Evolutionary conservation across 2,329 filamentous ascomycete species (phyloP), one percentile per base, ranked within the genome.

Genomic region (Immersiporthe knoxdaviesiana): DNA sequence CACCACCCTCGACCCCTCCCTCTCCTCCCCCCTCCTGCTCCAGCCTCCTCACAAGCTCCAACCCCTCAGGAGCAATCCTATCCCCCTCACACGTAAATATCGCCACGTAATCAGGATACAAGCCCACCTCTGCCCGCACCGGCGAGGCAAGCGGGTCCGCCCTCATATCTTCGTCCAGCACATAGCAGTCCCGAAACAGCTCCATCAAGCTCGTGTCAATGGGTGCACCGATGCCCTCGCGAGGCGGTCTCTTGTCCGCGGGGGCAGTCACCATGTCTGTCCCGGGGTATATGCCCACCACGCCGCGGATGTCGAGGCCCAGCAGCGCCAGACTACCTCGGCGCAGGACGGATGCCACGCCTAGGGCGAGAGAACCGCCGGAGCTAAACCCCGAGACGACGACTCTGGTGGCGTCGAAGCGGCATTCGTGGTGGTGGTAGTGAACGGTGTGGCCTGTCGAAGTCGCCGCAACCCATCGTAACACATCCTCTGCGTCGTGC

Each of bases 401-500:
- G 44, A 79, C 72, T 24, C 76, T 74, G 4, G 65, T 47, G 4
- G 68, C 65, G 71, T 79, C 75, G 52, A 79, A 58, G 35, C 68
- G 65, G 7, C 73, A 63, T 47, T 71, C 68, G 44, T 47, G 54
- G 1, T 74, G 73, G 73, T 74, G 4, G 18, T n/a, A n/a, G n/a
- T n/a, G 35, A 35, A 35, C n/a, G 37, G 37, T 1, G 18, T 24
- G 35, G 30, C n/a, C 56, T 16, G 37, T 30, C 3, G 37, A 10
- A 1, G 39, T 18, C 8, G 39, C 37, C 2, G 82, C 81, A 67
- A 81, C 79, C 73, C 78, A 80, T 27, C 65, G 39, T 35, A 79
- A 66, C 2, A 71, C 75, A 10, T 73, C 63, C 47, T 74, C 75
- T 21, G 70, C 63, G 73, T 87, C 84, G 52, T 84, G 74, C 4